phyloP scores from a whole-genome alignment of 805 yeast genomes.

The Debaryomyces tyrocola region DNA sequence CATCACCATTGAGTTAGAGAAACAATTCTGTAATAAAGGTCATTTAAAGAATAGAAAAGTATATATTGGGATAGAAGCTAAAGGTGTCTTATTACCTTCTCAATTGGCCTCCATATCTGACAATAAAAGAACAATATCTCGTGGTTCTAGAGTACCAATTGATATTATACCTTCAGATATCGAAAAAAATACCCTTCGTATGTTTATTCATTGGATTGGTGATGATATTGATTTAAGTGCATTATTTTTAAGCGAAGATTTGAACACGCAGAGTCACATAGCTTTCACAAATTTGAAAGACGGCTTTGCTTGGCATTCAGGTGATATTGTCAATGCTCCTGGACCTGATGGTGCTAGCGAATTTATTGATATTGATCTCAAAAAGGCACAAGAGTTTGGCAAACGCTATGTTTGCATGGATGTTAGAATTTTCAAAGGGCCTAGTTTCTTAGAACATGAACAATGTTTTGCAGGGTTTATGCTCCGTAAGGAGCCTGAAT shows the following conservation, averaged over 20 bases:
- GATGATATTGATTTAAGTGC: conserved; percentile 5
- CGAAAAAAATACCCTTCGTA: conserved; percentile 3
- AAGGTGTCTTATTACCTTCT: conserved; percentile 4
- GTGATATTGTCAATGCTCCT: conserved; percentile 9
- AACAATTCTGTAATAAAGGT: too few species aligned
- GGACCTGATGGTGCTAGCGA: conserved; percentile 9
- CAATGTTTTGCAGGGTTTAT: conserved; percentile 9
- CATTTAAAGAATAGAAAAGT: too few species aligned
- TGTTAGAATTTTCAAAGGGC: conserved; percentile 5
- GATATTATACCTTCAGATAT: conserved; percentile 1
- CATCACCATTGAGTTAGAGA: too few species aligned
- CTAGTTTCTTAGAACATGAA: conserved; percentile 5
- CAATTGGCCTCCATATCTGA: conserved; percentile 7
- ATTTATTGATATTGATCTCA: conserved; percentile 8
- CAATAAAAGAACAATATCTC: conserved; percentile 6
- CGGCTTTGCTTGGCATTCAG: conserved; percentile 8
- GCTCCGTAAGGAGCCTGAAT: conserved; percentile 4
- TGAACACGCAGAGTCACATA: background rate
- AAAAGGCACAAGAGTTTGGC: conserved; percentile 3
- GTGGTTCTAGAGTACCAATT: conserved; percentile 7
- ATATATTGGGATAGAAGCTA: conserved; percentile 2
- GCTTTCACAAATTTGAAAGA: conserved; percentile 3
- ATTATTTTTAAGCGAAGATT: conserved; percentile 3
- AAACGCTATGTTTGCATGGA: conserved; percentile 5
- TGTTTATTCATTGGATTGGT: conserved; percentile 11